Conservation (phyloP, 345 rosid species). For the Hibiscus trionum region DNA sequence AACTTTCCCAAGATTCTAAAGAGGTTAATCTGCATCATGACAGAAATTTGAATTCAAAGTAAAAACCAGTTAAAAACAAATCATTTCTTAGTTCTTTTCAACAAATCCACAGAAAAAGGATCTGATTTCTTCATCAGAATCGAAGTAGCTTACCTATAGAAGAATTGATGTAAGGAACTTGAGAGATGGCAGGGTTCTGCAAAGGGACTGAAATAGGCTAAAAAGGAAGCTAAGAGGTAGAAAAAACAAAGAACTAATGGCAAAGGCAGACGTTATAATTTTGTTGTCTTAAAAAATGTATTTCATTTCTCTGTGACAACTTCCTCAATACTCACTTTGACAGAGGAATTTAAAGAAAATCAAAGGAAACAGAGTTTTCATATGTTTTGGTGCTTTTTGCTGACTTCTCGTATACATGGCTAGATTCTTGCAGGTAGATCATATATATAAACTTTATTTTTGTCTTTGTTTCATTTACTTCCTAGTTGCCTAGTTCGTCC, state of each 20-base stretch:
- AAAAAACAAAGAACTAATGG: not conserved
- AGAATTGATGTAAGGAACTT: not conserved
- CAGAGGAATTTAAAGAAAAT: no score
- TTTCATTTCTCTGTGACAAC: not conserved
- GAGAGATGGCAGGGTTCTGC: not conserved
- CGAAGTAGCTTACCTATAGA: constrained; percentile 12
- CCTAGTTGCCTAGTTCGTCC: no score
- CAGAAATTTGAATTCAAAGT: constrained; percentile 5
- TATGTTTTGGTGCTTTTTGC: not conserved
- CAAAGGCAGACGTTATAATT: not conserved
- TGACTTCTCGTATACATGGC: not conserved
- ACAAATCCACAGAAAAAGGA: not conserved
- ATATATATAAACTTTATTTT: no score
- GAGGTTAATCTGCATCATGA: constrained; percentile 23
- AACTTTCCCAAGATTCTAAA: constrained; percentile 21
- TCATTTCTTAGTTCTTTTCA: not conserved
- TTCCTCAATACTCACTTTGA: not conserved
- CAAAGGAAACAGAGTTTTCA: not conserved
- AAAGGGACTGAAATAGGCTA: constrained; percentile 5
- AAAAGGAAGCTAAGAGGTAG: not conserved
- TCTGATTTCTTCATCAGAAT: constrained; percentile 3
- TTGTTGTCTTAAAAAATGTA: constrained; percentile 5
- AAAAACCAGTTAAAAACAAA: not conserved
- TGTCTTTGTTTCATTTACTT: no score
- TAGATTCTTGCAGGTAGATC: not conserved